Evolutionary conservation across 1,284 basidiomycete species (phyloP), one percentile per base, ranked within the genome.

Genomic region (Irpex sp.): DNA sequence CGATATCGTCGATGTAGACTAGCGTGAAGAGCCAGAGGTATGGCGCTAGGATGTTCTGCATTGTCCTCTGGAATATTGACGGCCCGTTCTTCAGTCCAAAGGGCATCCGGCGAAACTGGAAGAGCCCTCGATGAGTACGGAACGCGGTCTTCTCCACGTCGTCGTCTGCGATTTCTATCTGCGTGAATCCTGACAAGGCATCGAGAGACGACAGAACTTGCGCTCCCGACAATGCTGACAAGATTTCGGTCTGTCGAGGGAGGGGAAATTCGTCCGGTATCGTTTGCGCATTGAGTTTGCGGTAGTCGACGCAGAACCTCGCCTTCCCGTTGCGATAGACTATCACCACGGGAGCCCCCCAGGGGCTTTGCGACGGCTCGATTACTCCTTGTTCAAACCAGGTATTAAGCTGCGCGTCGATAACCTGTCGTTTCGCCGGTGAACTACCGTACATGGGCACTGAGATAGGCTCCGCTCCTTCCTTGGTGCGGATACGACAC

Each of bases 211-310:
- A 72, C 3, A 80, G 66, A 6, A 70, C 74, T 62, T 76, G 71
- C 5, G 73, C 66, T 11, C 77, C 78, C 0, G 70, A 67, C 0
- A 80, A 64, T 0, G 74, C 66, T 49, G 72, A 70, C 0, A 81
- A 50, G 26, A 81, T 80, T 35, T 79, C 77, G 3, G 68, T 65
- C 60, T 79, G 77, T 33, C 72, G 59, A 1, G 79, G 79, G 13
- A 81, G 68, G 0, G 78, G 79, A 64, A 78, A 81, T 64, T 80
- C 76, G 63, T 81, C 78, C 0, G 76, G 71, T 0, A 78, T 72
- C 6, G 73, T 74, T 2, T 69, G 53, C 1, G 62, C 68, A 61
- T 78, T 78, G 0, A 78, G 68, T 47, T 71, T 70, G 21, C 21
- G 21, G 21, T 26, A 26, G 21, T 26, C 21, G 21, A 26, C 21